Base-by-base conservation (phyloP, 192 early-diverging fungal species). In the Backusella morwellensis region DNA sequence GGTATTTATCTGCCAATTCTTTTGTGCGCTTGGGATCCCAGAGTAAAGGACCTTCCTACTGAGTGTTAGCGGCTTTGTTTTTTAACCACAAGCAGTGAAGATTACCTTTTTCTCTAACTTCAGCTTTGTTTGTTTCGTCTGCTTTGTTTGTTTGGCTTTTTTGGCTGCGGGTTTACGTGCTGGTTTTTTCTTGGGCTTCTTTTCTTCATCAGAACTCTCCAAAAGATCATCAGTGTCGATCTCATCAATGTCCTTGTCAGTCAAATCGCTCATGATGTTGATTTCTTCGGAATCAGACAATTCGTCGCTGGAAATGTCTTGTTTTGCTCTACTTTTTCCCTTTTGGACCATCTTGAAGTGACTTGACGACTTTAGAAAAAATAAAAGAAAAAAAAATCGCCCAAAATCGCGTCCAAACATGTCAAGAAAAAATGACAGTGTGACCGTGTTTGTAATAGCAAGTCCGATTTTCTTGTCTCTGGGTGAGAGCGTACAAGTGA, bases 1-100 rank as follows among this genome's bases (percentile, higher is more conserved):
- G 93, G 34, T 92, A 87, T 41, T 84, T 78, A 3, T 82, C 76
- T 6, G 88, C 84, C 35, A 93, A 80, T 32, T 85, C 85, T 50
- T 82, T 74, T 23, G 86, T 78, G 35, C 76, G 72, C 7, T 38
- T 77, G 7, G 90, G 89, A 59, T 92, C 89, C 80, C 85, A 90
- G 29, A 78, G 80, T 15, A 73, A 21, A 21, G 17, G 66, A 32
- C 56, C 40, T 78, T 47, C 32, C n/a, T 44, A 52, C 19, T 21
- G 26, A 52, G 70, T 15, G 34, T 32, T 35, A 34, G 15, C 15
- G 15, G 8, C 8, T 40, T 40, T 11, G 11, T 40, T 40, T 40
- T 40, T 40, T 40, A 9, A 11, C 38, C 38, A 9, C 38, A 40
- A 40, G 11, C 38, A 1, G 9, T 3, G 11, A 2, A n/a, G 17